These are phyloP conservation scores for Alternaria consortialis DNA, from an alignment of 2,329 filamentous ascomycete species.

Conservation along the genomic window DNA sequence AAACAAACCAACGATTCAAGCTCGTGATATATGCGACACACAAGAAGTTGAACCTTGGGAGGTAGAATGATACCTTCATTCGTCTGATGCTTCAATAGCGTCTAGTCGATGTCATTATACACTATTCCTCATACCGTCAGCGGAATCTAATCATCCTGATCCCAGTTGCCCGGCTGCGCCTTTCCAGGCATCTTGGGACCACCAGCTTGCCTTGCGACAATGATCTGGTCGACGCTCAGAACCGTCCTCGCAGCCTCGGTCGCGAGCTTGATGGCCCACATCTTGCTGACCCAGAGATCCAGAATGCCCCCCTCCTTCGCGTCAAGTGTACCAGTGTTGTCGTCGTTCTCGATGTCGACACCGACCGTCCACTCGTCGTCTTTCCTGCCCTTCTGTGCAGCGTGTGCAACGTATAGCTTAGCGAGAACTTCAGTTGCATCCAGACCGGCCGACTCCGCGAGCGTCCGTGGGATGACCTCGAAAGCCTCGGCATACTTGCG, in stretches of 20 bases:
- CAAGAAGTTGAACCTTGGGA: not conserved
- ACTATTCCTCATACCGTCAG: slow-evolving; percentile 8
- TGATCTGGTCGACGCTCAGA: slow-evolving; percentile 97
- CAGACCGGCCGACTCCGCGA: slow-evolving; percentile 93
- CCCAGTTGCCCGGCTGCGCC: slow-evolving; percentile 75
- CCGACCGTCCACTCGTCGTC: slow-evolving; percentile 87
- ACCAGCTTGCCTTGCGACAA: slow-evolving; percentile 95
- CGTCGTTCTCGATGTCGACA: slow-evolving; percentile 91
- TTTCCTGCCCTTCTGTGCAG: slow-evolving; percentile 62
- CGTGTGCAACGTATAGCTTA: slow-evolving; percentile 90
- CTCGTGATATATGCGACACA: not conserved
- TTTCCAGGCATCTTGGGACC: slow-evolving; percentile 96
- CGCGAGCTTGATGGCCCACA: slow-evolving; percentile 96
- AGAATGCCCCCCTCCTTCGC: slow-evolving; percentile 88
- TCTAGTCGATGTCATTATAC: slow-evolving; percentile 25
- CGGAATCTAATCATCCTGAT: slow-evolving; percentile 62
- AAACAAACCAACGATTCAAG: not conserved
- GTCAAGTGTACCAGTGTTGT: slow-evolving; percentile 82
- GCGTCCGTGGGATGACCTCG: slow-evolving; percentile 91
- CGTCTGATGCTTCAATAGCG: slow-evolving; percentile 13
- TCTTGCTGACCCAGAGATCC: slow-evolving; percentile 90
- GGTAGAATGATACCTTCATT: not conserved
- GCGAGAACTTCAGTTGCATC: slow-evolving; percentile 97
- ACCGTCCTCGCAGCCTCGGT: slow-evolving; percentile 95
- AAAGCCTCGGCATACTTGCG: slow-evolving; percentile 98